Evolutionary conservation across 202 grass and related monocot species (phyloP).

Genomic region (Schoenoplectus triqueter): DNA sequence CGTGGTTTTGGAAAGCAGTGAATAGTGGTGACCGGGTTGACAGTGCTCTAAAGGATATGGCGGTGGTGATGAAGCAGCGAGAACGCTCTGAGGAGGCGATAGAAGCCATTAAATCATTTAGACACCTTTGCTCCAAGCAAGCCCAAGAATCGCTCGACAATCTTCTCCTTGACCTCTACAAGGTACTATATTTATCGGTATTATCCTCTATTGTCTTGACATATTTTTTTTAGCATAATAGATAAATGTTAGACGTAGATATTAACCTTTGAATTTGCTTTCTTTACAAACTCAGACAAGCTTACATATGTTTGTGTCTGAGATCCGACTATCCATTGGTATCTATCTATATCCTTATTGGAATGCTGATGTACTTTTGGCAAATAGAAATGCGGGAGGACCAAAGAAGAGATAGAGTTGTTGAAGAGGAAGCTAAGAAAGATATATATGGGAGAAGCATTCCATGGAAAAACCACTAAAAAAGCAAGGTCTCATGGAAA

Average conservation of each 20-base stretch:
- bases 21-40: slow-evolving; percentile 65
- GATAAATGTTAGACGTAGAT: not conserved
- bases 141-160: slow-evolving; percentile 88
- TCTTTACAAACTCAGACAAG: too few relatives aligned
- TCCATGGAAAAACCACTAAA: slow-evolving; percentile 70
- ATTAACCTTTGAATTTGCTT: not conserved
- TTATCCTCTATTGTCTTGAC: not conserved
- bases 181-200: slow-evolving; percentile 37
- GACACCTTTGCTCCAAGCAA: slow-evolving; percentile 75
- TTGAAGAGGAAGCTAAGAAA: slow-evolving; percentile 85
- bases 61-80: slow-evolving; percentile 91
- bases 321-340: not conserved
- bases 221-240: slow-evolving; percentile 7
- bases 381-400: slow-evolving; percentile 64
- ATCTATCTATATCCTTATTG: not conserved
- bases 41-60: slow-evolving; percentile 98
- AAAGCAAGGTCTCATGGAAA: slow-evolving; percentile 77
- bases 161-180: slow-evolving; percentile 82
- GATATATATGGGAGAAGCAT: slow-evolving; percentile 83
- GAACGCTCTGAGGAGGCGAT: slow-evolving; percentile 68
- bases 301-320: too few relatives aligned
- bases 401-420: slow-evolving; percentile 86
- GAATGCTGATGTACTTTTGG: not conserved
- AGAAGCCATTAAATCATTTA: slow-evolving; percentile 71
- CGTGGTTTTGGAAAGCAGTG: slow-evolving; percentile 96